Evolutionary conservation across 1,139 yeast genomes (phyloP), one percentile per base, ranked within the genome.

Genomic region (Debaryomyces fabryi): DNA sequence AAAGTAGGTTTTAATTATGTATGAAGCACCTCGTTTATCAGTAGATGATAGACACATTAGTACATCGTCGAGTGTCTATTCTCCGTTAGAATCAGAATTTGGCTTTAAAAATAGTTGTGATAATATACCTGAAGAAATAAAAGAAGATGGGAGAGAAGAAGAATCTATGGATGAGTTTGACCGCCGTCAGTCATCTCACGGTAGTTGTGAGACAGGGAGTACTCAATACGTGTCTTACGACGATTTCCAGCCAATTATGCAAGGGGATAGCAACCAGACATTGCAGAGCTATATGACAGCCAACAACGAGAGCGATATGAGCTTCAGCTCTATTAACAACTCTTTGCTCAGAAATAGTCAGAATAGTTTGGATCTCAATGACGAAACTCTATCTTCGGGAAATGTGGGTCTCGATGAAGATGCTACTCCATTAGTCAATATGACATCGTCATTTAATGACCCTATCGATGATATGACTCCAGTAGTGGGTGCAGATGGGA

Each of bases 261-360:
- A 57, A 9, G 69, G 63, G 23, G 48, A 36, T n/a, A 63, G 68
- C 13, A 58, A 48, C 40, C 69, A 65, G 39, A 67, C 72, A 1
- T 58, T 68, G 48, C 62, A 59, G 43, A 52, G 65, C 6, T 69
- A 57, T 47, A 52, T 59, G 50, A 67, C 73, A 5, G 72, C 72
- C 7, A 48, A 55, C 35, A 40, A 40, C n/a, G 43, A 40, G 15
- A 30, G 43, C 10, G 43, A 45, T 9, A 72, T 67, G 2, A 66
- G 75, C 48, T 69, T 71, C 51, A 59, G 71, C 2, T 67, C 74
- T 36, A 71, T 70, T 42, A 70, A 69, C 52, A 59, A 66, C 10
- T 67, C 73, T 16, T 53, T 69, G n/a, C 52, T 70, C 30, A 59
- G 63, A 37, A 62, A 62, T 30, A 44, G 57, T 24, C 39, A 23